These are phyloP conservation scores for Beauveria bassiana DNA, from an alignment of 2,329 filamentous ascomycete species.

Conservation along the genomic window DNA sequence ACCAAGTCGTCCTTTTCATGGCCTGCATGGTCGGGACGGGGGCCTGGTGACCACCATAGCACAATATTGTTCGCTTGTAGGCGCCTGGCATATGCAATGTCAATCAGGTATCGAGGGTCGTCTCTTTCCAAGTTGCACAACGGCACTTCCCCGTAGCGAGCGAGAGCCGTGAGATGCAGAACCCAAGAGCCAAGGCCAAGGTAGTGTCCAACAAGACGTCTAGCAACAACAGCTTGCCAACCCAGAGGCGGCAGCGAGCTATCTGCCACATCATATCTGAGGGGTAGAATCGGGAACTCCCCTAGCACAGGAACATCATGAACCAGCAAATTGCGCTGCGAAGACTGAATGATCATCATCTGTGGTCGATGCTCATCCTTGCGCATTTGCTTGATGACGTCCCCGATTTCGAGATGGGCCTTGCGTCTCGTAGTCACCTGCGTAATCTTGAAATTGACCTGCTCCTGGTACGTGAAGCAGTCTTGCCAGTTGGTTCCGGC, in stretches of 20 bases:
- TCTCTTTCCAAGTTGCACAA: conserved; percentile 93
- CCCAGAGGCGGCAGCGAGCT: conserved; percentile 83
- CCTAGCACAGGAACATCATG: conserved; percentile 79
- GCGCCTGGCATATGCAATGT: conserved; percentile 86
- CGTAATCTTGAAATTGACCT: conserved; percentile 74
- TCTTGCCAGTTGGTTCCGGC: conserved; percentile 67
- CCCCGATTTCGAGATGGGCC: conserved; percentile 78
- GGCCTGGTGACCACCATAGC: conserved; percentile 88
- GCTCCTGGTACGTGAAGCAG: conserved; percentile 80
- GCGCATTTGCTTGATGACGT: conserved; percentile 82
- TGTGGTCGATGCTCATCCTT: conserved; percentile 75
- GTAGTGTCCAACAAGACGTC: conserved; percentile 80
- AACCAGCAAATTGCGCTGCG: conserved; percentile 69
- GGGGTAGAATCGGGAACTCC: conserved; percentile 74
- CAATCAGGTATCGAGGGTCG: conserved; percentile 90
- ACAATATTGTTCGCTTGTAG: conserved; percentile 89
- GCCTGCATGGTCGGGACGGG: conserved; percentile 88
- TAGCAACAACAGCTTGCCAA: conserved; percentile 86
- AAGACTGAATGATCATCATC: conserved; percentile 85
- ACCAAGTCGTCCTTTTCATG: conserved; percentile 89
- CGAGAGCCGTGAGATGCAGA: conserved; percentile 75
- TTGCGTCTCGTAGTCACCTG: conserved; percentile 88
- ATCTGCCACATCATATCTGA: conserved; percentile 77
- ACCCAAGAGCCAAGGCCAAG: conserved; percentile 91
- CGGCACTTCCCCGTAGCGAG: conserved; percentile 87